Percentiles rank a stretch among this genome's conserved stretches.
phyloP scores from a whole-genome alignment of 1,284 basidiomycete species.

The Boletus coffeatus region DNA sequence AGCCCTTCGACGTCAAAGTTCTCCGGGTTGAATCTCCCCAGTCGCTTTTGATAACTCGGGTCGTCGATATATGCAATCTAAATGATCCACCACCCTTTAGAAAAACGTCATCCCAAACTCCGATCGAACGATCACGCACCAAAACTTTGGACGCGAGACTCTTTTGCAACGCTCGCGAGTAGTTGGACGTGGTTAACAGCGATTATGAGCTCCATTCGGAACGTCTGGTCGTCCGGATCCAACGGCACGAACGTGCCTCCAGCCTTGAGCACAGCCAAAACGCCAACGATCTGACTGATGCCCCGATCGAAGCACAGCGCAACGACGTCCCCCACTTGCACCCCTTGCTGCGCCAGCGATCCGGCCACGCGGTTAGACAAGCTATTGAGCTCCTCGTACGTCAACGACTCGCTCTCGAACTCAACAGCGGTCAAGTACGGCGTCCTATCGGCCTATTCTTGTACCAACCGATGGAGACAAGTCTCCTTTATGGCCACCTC shows the following conservation, averaged over 20 bases:
- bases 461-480: slow-evolving; percentile 24
- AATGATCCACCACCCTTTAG: background rate
- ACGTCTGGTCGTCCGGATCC: slow-evolving; percentile 30
- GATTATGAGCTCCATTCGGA: slow-evolving; percentile 28
- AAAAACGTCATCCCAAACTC: background rate
- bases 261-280: slow-evolving; percentile 31
- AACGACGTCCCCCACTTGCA: slow-evolving; percentile 20
- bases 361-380: slow-evolving; percentile 14
- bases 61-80: slow-evolving; percentile 28
- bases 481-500: slow-evolving; percentile 13
- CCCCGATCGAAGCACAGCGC: slow-evolving; percentile 29
- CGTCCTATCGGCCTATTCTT: slow-evolving; percentile 17
- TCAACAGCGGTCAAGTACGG: slow-evolving; percentile 18
- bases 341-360: no score
- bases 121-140: slow-evolving; percentile 8
- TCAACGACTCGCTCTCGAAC: slow-evolving; percentile 23
- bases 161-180: slow-evolving; percentile 22
- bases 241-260: slow-evolving; percentile 29
- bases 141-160: slow-evolving; percentile 21
- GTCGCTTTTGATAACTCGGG: slow-evolving; percentile 22
- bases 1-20: slow-evolving; percentile 20
- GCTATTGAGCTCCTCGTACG: slow-evolving; percentile 24
- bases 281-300: slow-evolving; percentile 27
- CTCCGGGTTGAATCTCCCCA: slow-evolving; percentile 12
- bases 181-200: slow-evolving; percentile 20